Base-by-base conservation (phyloP, 768 basidiomycete genomes). In the Galerina sulciceps region DNA sequence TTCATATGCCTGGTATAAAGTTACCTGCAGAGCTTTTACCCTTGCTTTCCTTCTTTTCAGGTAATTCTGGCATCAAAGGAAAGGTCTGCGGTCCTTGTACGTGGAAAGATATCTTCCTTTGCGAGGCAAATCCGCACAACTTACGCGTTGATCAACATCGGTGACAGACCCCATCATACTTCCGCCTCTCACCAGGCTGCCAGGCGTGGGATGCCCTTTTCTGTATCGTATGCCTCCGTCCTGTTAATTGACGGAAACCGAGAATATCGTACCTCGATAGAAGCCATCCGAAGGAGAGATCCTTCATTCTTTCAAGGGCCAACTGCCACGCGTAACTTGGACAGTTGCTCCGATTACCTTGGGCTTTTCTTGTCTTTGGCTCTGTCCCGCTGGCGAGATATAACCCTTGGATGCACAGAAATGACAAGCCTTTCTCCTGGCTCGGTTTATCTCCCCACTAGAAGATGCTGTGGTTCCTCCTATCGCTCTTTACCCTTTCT, bases 241-340 rank as follows among this genome's bases (percentile, higher is more conserved):
- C 47, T 57, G 34, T 62, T 38, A 51, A 51, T 55, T 61, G 58
- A 65, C 56, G 62, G 60, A 48, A 53, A 60, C 48, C 53, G 44
- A 40, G 55, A 53, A 65, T 65, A 62, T 48, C 56, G 66, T 67
- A 60, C 65, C 64, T 68, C 46, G 44, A 61, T 62, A 57, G 68
- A 70, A 69, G 64, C 47, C 40, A 35, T 61, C 60, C 31, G 53
- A 58, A 50, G 66, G 59, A 63, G 64, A 57, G 61, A 48, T 61
- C 48, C 43, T 49, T 41, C 61, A 54, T 31, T 42, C 20, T 45
- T 61, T 61, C 62, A 68, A 71, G 67, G 68, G 65, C 64, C 47
- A 71, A 70, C 69, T 72, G 73, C 66, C 71, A 72, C 57, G 57
- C 61, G 45, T 50, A 59, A 47, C 45, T 37, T 57, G 48, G 66